phyloP scores from a whole-genome alignment of 768 basidiomycete genomes.

The Auriscalpium microsporum region DNA sequence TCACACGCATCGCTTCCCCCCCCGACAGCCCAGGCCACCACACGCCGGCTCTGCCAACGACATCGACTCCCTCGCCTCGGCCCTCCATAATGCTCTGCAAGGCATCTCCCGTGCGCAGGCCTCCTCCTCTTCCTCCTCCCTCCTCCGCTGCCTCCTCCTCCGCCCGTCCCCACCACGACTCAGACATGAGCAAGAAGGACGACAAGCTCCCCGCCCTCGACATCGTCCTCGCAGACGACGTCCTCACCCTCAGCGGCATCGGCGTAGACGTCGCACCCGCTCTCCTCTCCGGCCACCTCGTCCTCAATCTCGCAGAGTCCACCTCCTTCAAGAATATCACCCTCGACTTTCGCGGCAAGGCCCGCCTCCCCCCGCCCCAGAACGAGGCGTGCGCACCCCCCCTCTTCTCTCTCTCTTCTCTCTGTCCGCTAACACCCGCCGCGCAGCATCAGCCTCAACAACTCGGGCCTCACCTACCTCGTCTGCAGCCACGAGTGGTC shows the following conservation, averaged over 20 bases:
- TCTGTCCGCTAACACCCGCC: constrained; percentile 10
- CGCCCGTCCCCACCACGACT: background rate
- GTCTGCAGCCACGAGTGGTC: constrained; percentile 86
- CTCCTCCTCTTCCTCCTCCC: background rate
- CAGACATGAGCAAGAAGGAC: constrained; percentile 29
- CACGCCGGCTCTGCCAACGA: background rate
- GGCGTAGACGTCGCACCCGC: constrained; percentile 81
- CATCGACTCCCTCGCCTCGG: constrained; percentile 5
- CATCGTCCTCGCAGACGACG: constrained; percentile 65
- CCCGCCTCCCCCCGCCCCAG: constrained; percentile 50
- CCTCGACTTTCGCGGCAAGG: constrained; percentile 79
- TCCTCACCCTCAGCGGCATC: constrained; percentile 65
- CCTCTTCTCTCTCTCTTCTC: background rate
- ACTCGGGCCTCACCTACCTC: constrained; percentile 44
- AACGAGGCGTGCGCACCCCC: constrained; percentile 48
- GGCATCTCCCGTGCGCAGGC: background rate
- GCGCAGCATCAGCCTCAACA: constrained; percentile 34
- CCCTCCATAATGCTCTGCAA: constrained; percentile 8
- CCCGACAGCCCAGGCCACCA: background rate
- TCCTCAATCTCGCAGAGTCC: constrained; percentile 70
- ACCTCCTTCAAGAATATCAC: constrained; percentile 81
- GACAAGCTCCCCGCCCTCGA: constrained; percentile 51
- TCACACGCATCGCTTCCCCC: background rate
- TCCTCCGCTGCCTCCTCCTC: background rate
- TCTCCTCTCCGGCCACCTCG: constrained; percentile 71